Base-by-base conservation (phyloP, 2,329 filamentous ascomycete genomes). In the Cryphonectria parasitica region DNA sequence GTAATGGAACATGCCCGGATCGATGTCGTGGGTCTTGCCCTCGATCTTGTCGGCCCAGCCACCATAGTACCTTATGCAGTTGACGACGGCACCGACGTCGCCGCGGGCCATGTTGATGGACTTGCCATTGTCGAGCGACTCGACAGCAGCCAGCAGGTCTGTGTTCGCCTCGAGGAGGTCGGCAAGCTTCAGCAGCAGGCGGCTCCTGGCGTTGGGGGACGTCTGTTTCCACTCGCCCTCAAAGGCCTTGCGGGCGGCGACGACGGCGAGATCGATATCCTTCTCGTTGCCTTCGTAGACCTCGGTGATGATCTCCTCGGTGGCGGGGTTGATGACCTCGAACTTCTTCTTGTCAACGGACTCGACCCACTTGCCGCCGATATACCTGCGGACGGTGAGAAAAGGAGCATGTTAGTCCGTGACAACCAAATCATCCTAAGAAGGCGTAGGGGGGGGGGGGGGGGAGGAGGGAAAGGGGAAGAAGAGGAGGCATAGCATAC, bases 1-100 rank as follows among this genome's bases (percentile, higher is more conserved):
- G 85, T 96, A 97, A 84, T 93, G 91, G 84, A 97, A 94, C 81
- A 91, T 93, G 75, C 92, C 90, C 71, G 89, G 87, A 77, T 87
- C 84, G 75, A 93, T 92, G 77, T 97, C 92, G 74, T 96, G 90
- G 69, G 94, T 93, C 86, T 95, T 94, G 82, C 94, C 94, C 82
- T 90, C 87, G 75, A 96, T 91, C 90, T 97, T 97, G 86, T 97
- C 94, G 77, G 94, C 92, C 90, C 92, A 97, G 73, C 94, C 94
- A 78, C 88, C 94, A 77, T 95, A 96, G 85, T 95, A 98, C 82
- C 94, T 90, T 77, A 98, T 82, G 83, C 88, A 91, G 78, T 86
- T 90, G 74, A 88, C 85, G 71, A 90, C 90, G 75, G 88, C 87
- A 68, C 81, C 83, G 58, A 97, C 86, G 78, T 97, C 94, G 52